phyloP scores from a whole-genome alignment of 805 yeast genomes.

The Candida broadrunensis region DNA sequence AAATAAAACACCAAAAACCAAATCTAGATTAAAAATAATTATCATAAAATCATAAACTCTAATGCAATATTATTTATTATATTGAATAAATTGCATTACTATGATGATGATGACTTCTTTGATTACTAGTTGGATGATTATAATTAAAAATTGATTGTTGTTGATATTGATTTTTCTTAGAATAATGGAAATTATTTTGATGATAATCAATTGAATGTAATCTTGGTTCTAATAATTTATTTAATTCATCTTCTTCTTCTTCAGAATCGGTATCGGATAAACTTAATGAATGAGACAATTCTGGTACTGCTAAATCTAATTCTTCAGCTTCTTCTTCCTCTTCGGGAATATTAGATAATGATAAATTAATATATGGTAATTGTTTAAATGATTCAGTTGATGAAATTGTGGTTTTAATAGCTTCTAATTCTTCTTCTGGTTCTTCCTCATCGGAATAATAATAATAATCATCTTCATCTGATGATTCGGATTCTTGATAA shows the following conservation, averaged over 20 bases:
- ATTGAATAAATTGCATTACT: not conserved
- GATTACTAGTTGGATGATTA: not conserved
- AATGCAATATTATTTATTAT: not conserved
- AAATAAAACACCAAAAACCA: not conserved
- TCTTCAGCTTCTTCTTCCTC: constrained; percentile 7
- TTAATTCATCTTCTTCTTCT: not conserved
- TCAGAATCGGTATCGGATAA: constrained; percentile 3
- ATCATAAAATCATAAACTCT: not conserved
- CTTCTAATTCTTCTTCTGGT: constrained; percentile 8
- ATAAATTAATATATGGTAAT: constrained; percentile 17
- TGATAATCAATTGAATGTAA: not conserved
- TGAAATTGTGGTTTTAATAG: constrained; percentile 1
- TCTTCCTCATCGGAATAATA: constrained; percentile 12
- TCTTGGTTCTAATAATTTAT: not conserved
- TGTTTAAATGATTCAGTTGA: constrained; percentile 8
- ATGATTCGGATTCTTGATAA: constrained; percentile 6
- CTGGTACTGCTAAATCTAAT: not conserved
- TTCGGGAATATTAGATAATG: constrained; percentile 9
- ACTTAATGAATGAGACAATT: not conserved
- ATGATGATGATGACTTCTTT: too few relatives aligned
- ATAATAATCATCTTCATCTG: constrained; percentile 15
- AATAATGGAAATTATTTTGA: not conserved
- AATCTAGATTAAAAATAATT: not conserved
- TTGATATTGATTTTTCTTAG: not conserved
- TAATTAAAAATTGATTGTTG: not conserved